Conservation (phyloP, 1,284 basidiomycete species). For the Boletellus deceptivus region DNA sequence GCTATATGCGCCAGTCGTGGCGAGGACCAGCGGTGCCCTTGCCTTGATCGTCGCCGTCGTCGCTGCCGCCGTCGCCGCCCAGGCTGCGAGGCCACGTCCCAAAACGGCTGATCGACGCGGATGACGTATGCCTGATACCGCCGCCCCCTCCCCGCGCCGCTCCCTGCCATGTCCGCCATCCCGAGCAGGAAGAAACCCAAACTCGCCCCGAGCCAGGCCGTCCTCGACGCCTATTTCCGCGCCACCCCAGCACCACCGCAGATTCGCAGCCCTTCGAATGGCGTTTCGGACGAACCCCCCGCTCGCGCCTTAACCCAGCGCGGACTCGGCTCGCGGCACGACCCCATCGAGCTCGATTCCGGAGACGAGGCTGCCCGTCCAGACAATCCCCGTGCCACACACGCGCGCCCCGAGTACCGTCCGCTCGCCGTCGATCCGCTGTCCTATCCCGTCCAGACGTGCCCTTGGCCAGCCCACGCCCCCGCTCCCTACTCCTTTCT, state of each 20-base stretch:
- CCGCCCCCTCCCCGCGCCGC: slow-evolving; percentile 14
- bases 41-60: too few relatives aligned
- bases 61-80: not conserved
- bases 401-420: slow-evolving; percentile 23
- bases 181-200: slow-evolving; percentile 23
- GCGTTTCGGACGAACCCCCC: slow-evolving; percentile 16
- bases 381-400: too few relatives aligned
- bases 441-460: slow-evolving; percentile 36
- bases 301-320: slow-evolving; percentile 13
- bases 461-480: slow-evolving; percentile 39
- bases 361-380: too few relatives aligned
- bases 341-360: slow-evolving; percentile 29
- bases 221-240: slow-evolving; percentile 32
- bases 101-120: slow-evolving; percentile 29
- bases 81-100: slow-evolving; percentile 1
- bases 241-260: slow-evolving; percentile 9
- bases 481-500: slow-evolving; percentile 81
- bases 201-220: slow-evolving; percentile 16
- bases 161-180: slow-evolving; percentile 24
- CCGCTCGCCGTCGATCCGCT: slow-evolving; percentile 47
- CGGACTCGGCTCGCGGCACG: slow-evolving; percentile 23
- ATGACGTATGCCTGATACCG: slow-evolving; percentile 27
- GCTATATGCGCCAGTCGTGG: slow-evolving; percentile 21
- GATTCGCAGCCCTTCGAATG: slow-evolving; percentile 14
- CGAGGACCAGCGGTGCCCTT: not conserved